These are phyloP conservation scores for Pestalotiopsis sp. DNA, from an alignment of 2,329 filamentous ascomycete genomes.

Conservation along the genomic window DNA sequence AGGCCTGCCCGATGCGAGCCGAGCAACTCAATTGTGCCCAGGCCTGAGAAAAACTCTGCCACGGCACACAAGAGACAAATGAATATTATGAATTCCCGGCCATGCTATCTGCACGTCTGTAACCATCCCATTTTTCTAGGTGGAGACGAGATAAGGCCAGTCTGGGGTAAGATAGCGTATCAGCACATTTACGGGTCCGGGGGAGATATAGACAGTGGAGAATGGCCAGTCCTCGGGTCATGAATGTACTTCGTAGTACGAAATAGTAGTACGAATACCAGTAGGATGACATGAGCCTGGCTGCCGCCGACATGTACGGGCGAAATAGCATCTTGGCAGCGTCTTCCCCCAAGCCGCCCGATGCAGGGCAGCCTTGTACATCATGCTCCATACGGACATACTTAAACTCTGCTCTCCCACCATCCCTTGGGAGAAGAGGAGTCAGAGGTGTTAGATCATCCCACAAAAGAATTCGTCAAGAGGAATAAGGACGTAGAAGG, in stretches of 20 bases:
- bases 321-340: background rate
- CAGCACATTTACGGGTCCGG: background rate
- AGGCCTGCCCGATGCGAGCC: slow-evolving; percentile 8
- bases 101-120: background rate
- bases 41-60: background rate
- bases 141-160: slow-evolving; percentile 2
- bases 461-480: background rate
- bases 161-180: slow-evolving; percentile 5
- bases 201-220: background rate
- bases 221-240: no score
- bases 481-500: background rate
- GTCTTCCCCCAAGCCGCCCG: background rate
- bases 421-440: background rate
- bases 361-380: background rate
- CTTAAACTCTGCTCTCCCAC: background rate
- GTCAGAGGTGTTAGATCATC: background rate
- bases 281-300: no score
- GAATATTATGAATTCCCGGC: slow-evolving; percentile 3
- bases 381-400: background rate
- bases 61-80: slow-evolving; percentile 5
- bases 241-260: no score
- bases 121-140: slow-evolving; percentile 1
- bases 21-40: background rate
- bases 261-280: no score
- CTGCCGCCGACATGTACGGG: background rate